Evolutionary conservation across 2,329 filamentous ascomycete genomes (phyloP), one percentile per base, ranked within the genome.

Genomic region (Colletotrichum siamense): DNA sequence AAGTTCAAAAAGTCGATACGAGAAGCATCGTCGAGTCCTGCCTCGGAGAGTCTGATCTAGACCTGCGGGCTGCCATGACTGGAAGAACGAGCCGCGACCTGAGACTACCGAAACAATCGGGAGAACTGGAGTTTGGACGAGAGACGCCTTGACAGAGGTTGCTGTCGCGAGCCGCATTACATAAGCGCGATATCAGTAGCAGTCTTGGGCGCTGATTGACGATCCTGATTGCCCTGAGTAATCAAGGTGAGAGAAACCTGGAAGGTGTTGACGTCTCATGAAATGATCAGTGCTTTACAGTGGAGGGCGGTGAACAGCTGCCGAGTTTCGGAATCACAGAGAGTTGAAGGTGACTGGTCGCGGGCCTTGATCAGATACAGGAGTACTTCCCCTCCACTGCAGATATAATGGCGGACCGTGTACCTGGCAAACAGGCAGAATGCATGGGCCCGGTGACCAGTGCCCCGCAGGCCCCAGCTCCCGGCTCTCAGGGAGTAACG

Each of bases 401-500:
- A 22, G n/a, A 9, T 24, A 6, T 24, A 10, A 12, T 8, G 34
- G 4, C 8, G 12, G 6, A 4, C 6, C 12, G 71, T 15, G 64
- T 76, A 55, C 22, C 26, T 12, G 22, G 5, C 32, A 49, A 76
- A 69, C 64, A 69, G 28, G 34, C n/a, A 24, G 32, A 6, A 28
- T 69, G 70, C 74, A 62, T 64, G 74, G 74, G 64, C 64, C 70
- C 5, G 28, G 64, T 76, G 70, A 76, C 64, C 36, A 76, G 26
- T 72, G 62, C 69, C 71, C 73, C 73, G 73, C 73, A 75, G 65
- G 63, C 64, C 73, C 73, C 63, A 73, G 68, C 73, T 73, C 73
- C 70, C 26, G 64, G 59, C 59, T 63, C n/a, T 34, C 30, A 75
- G 73, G 73, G 73, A 73, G 73, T 73, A 76, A 73, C 70, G 70